Evolutionary conservation across 371 early-diverging fungal genomes (phyloP).

Genomic region (Sporodiniella umbellata): DNA sequence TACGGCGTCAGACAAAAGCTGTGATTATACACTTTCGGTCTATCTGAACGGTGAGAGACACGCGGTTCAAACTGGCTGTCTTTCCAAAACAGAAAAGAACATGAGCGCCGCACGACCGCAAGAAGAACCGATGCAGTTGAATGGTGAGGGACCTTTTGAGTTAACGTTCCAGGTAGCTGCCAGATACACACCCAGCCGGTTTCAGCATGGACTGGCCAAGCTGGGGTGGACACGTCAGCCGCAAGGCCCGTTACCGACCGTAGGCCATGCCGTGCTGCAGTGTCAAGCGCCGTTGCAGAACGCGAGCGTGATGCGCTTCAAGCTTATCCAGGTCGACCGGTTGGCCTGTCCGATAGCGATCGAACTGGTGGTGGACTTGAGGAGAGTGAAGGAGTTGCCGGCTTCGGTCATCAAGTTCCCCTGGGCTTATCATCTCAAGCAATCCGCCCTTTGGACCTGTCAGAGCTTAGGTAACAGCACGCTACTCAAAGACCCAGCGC

Average conservation of each 20-base stretch:
- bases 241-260: no score
- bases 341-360: conserved; percentile 4
- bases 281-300: no score
- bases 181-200: conserved; percentile 11
- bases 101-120: conserved; percentile 14
- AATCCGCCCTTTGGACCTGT: background rate
- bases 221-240: no score
- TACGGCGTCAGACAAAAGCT: conserved; percentile 15
- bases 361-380: conserved; percentile 18
- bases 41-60: conserved; percentile 7
- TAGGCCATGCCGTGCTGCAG: conserved; percentile 8
- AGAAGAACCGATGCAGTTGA: conserved; percentile 18
- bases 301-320: no score
- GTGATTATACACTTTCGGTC: conserved; percentile 15
- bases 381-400: conserved; percentile 13
- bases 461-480: background rate
- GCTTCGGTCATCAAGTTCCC: conserved; percentile 14
- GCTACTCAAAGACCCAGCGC: background rate
- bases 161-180: conserved; percentile 18
- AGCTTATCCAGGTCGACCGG: conserved; percentile 11
- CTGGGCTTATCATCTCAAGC: conserved; percentile 11
- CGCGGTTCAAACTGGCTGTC: conserved; percentile 6
- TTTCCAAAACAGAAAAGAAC: conserved; percentile 12
- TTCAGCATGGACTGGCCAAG: conserved; percentile 13
- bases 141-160: conserved; percentile 17